phyloP scores from a whole-genome alignment of 2,329 filamentous ascomycete genomes.

The Monilinia vaccinii-corymbosi region DNA sequence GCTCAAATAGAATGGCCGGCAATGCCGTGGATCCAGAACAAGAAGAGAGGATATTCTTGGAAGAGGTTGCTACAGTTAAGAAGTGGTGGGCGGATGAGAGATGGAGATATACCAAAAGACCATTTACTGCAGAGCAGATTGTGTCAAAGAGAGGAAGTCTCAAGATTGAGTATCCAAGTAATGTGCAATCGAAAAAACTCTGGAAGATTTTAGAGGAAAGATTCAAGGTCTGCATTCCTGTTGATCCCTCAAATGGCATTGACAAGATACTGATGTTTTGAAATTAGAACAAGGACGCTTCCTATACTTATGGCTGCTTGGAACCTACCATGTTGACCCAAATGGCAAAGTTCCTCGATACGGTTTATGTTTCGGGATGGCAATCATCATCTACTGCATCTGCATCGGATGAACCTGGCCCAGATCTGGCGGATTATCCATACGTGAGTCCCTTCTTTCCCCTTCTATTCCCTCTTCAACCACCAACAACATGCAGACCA shows the following conservation, averaged over 20 bases:
- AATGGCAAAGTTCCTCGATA: constrained; percentile 98
- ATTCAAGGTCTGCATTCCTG: constrained; percentile 54
- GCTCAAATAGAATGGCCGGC: constrained; percentile 46
- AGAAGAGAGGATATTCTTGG: constrained; percentile 48
- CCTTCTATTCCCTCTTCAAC: not conserved
- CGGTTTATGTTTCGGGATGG: constrained; percentile 98
- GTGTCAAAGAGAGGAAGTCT: constrained; percentile 89
- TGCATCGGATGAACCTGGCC: constrained; percentile 87
- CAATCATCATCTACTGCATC: constrained; percentile 96
- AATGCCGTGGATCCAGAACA: constrained; percentile 44
- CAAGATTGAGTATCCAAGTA: constrained; percentile 86
- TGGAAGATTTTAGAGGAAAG: constrained; percentile 82
- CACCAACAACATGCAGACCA: constrained; percentile 52
- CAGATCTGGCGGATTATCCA: constrained; percentile 96
- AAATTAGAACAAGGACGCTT: constrained; percentile 66
- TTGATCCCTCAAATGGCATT: not conserved
- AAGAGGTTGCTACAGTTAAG: constrained; percentile 83
- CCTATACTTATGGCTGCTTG: constrained; percentile 93
- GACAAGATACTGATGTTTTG: not conserved
- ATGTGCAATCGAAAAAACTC: constrained; percentile 83
- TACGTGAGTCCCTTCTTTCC: constrained; percentile 47
- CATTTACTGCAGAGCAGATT: constrained; percentile 95
- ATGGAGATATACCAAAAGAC: constrained; percentile 87
- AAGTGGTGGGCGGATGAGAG: constrained; percentile 88
- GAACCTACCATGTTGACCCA: constrained; percentile 98